Base-by-base conservation (phyloP, 768 basidiomycete genomes). In the Mycena pura region DNA sequence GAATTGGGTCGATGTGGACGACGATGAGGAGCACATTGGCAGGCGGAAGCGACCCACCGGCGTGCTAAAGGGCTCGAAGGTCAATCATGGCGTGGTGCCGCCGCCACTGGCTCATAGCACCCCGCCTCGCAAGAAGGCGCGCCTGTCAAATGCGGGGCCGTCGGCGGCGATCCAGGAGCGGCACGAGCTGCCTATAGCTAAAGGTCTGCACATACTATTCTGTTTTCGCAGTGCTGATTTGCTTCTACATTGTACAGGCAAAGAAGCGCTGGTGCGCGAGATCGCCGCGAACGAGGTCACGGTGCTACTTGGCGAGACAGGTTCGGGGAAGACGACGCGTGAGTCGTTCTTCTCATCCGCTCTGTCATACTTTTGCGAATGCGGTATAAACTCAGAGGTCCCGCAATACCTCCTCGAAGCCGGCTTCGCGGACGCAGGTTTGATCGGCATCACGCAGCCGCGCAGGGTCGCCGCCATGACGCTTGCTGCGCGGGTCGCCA, bases 301-400 rank as follows among this genome's bases (percentile, higher is more conserved):
- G 1, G 87, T 99, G 41, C 84, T 99, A 9, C 83, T 99, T 2
- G 97, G 96, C 36, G 97, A 99, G 76, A 99, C 97, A 0, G 97
- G 97, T 13, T 97, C 95, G 19, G 97, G 97, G 63, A 99, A 99
- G 79, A 96, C 96, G 0, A 99, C 97, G 47, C 96, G 96, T 96
- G 36, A 53, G 49, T 44, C n/a, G n/a, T n/a, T n/a, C n/a, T n/a
- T n/a, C 49, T 6, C 11, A 9, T 54, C 59, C 29, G 14, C n/a
- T 34, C 47, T 27, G 46, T 29, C 36, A 39, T 24, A 31, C 21
- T 4, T 40, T 36, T 25, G 14, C 25, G 38, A 9, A 21, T 29
- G 36, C 60, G 22, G n/a, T 59, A 40, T 46, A 39, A 60, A 17
- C 46, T 34, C 77, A 99, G 96, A 99, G 82, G 87, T 99, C 46